These are phyloP conservation scores for Neoboletus subvelutipes DNA, from an alignment of 768 basidiomycete species.

Conservation along the genomic window DNA sequence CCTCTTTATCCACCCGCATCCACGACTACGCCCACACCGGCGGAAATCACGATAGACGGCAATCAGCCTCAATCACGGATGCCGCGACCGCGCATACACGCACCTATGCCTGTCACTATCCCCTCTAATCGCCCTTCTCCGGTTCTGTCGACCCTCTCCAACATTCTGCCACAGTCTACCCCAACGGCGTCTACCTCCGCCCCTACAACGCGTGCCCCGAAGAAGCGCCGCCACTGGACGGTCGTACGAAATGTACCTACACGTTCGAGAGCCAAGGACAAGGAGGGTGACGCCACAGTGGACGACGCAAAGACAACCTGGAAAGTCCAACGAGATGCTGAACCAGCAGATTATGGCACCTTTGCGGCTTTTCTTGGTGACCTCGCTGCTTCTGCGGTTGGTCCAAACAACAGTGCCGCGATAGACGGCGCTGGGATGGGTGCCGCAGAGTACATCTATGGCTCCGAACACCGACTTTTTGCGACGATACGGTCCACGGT, in stretches of 20 bases:
- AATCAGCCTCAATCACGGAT: not conserved
- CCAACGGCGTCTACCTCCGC: not conserved
- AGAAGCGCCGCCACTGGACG: slow-evolving; percentile 59
- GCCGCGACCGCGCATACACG: slow-evolving; percentile 13
- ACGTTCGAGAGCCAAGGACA: slow-evolving; percentile 51
- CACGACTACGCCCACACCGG: slow-evolving; percentile 19
- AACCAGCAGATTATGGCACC: slow-evolving; percentile 60
- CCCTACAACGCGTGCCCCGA: slow-evolving; percentile 1
- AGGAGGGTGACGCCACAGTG: slow-evolving; percentile 43
- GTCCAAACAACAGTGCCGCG: slow-evolving; percentile 18
- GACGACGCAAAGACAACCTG: slow-evolving; percentile 39
- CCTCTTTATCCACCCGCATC: slow-evolving; percentile 52
- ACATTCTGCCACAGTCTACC: not conserved
- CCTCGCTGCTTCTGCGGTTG: slow-evolving; percentile 33
- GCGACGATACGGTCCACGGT: slow-evolving; percentile 41
- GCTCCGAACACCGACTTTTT: slow-evolving; percentile 21
- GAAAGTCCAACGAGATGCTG: slow-evolving; percentile 52
- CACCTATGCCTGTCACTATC: slow-evolving; percentile 31
- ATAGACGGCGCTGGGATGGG: not conserved
- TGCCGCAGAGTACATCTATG: slow-evolving; percentile 11
- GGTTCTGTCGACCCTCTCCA: slow-evolving; percentile 15
- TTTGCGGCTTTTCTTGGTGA: slow-evolving; percentile 53
- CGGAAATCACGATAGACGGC: not conserved
- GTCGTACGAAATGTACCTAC: slow-evolving; percentile 50
- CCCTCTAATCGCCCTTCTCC: slow-evolving; percentile 21